phyloP scores from a whole-genome alignment of 2,329 filamentous ascomycete species.

The Pseudogymnoascus sp. region DNA sequence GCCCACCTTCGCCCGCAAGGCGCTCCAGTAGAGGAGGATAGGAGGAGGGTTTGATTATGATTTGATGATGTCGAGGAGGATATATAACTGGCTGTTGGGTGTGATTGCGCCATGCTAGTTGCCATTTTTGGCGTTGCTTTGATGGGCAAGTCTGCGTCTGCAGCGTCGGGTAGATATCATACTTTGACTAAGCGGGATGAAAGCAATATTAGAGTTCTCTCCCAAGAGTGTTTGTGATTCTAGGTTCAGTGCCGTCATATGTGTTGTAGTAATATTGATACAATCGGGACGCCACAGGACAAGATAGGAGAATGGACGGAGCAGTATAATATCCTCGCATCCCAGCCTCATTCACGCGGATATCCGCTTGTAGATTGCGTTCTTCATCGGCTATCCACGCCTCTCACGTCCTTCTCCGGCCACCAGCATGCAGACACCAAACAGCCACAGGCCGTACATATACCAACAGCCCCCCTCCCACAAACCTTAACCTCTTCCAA shows the following conservation, averaged over 20 bases:
- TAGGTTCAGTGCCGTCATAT: background rate
- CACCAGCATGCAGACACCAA: background rate
- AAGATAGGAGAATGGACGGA: background rate
- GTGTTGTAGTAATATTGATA: background rate
- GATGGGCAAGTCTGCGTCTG: background rate
- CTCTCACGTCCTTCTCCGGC: background rate
- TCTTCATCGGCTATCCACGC: background rate
- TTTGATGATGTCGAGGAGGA: slow-evolving; percentile 6
- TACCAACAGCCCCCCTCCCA: background rate
- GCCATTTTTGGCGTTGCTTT: background rate
- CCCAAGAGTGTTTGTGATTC: background rate
- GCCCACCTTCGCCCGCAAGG: slow-evolving; percentile 86
- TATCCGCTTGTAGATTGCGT: background rate
- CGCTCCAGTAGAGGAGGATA: slow-evolving; percentile 45
- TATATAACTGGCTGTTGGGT: background rate
- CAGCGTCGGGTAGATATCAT: background rate
- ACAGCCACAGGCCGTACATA: background rate
- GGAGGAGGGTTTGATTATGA: background rate
- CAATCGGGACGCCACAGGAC: background rate
- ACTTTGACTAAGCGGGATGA: background rate
- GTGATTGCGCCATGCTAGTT: background rate
- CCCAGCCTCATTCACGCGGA: background rate
- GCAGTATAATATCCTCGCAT: background rate
- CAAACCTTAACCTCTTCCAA: background rate
- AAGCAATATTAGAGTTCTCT: slow-evolving; percentile 5